These are phyloP conservation scores for Acacia crassicarpa DNA, from an alignment of 306 rosid species.

Conservation along the genomic window DNA sequence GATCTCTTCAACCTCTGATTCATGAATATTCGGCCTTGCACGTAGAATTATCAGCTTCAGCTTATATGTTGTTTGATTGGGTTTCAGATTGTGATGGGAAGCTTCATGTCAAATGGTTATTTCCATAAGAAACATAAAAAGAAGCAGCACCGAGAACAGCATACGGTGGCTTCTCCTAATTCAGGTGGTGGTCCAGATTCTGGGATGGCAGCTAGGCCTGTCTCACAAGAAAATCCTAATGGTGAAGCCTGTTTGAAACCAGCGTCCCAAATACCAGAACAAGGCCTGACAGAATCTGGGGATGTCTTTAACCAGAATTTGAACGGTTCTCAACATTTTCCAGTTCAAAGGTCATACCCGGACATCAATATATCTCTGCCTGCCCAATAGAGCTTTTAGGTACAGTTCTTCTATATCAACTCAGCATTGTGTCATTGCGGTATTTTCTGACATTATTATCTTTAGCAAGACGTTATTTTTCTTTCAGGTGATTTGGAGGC, in stretches of 20 bases:
- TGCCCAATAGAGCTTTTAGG: constrained; percentile 45
- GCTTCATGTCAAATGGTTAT: constrained; percentile 57
- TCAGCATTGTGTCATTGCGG: background rate
- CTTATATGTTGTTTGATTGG: background rate
- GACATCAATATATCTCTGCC: constrained; percentile 65
- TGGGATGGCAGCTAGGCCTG: constrained; percentile 45
- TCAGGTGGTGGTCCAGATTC: constrained; percentile 25
- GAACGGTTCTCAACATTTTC: constrained; percentile 47
- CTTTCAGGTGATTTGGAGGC: constrained; percentile 46
- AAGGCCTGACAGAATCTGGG: constrained; percentile 43
- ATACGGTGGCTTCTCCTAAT: constrained; percentile 37
- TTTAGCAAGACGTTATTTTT: background rate
- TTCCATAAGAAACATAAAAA: constrained; percentile 44
- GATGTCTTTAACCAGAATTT: constrained; percentile 36
- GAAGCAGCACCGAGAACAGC: constrained; percentile 57
- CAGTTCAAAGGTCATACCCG: constrained; percentile 62
- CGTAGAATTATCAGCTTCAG: background rate
- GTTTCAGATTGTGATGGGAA: constrained; percentile 70
- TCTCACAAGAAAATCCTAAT: constrained; percentile 52
- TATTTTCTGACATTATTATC: background rate
- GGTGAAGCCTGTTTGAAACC: constrained; percentile 28
- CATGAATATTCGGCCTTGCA: background rate
- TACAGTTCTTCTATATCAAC: constrained; percentile 13
- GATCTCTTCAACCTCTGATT: background rate
- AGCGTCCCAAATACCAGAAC: constrained; percentile 29